A percentile compares a stretch with the other conserved stretches of the same genome.
Evolutionary conservation across 202 grass and related monocot genomes (phyloP).

Genomic region (Bolboschoenoplectus hybrid): DNA sequence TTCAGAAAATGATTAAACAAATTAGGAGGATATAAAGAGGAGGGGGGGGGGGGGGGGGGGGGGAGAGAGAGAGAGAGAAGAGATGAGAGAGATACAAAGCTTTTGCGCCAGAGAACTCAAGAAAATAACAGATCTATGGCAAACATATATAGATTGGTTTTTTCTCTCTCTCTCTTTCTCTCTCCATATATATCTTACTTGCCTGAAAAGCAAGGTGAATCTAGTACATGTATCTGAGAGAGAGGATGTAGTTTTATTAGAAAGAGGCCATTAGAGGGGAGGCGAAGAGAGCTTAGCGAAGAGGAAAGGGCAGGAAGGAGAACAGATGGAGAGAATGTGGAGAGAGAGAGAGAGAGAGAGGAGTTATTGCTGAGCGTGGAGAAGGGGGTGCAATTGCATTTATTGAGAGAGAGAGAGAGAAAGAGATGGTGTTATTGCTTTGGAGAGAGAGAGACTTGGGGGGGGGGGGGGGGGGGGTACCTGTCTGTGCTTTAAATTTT

Average conservation of each 20-base stretch:
- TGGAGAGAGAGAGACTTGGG: slow-evolving; percentile 39
- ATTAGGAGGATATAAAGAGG: not conserved
- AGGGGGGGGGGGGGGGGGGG: not conserved
- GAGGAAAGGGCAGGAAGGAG: slow-evolving; percentile 52
- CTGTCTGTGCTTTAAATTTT: slow-evolving; percentile 47
- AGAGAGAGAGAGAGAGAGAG: slow-evolving; percentile 42
- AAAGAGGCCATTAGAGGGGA: slow-evolving; percentile 41
- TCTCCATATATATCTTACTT: slow-evolving; percentile 35
- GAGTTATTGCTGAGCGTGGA: slow-evolving; percentile 85
- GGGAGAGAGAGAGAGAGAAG: not conserved
- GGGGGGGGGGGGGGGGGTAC: slow-evolving; percentile 8
- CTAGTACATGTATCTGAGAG: slow-evolving; percentile 49
- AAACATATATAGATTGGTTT: slow-evolving; percentile 38
- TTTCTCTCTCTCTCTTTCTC: slow-evolving; percentile 30
- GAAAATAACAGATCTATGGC: slow-evolving; percentile 58
- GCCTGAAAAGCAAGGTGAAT: slow-evolving; percentile 39
- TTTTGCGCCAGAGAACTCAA: slow-evolving; percentile 30
- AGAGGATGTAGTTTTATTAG: slow-evolving; percentile 38
- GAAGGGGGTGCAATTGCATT: slow-evolving; percentile 92
- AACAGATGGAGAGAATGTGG: slow-evolving; percentile 70
- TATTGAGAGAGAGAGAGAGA: slow-evolving; percentile 67
- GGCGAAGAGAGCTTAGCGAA: slow-evolving; percentile 37
- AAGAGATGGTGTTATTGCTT: slow-evolving; percentile 53
- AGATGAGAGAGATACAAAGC: slow-evolving; percentile 10
- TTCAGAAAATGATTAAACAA: not conserved